Base-by-base conservation (phyloP, 2,329 filamentous ascomycete species). In the Rhexocercosporidium sp. region DNA sequence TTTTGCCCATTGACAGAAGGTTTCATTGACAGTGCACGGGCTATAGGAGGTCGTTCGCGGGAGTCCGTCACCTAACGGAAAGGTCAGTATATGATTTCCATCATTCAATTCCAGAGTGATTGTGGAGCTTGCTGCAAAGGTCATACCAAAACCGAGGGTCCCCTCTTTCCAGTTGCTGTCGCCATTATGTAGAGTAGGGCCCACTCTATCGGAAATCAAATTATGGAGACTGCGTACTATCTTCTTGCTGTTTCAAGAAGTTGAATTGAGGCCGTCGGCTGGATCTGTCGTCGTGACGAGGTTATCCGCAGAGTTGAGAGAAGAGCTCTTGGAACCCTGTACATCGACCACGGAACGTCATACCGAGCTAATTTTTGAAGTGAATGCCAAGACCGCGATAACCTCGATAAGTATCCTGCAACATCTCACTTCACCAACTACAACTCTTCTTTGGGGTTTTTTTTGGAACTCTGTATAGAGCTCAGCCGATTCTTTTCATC, bases 81-180 rank as follows among this genome's bases (percentile, higher is more conserved):
- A 11, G 22, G 25, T 68, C 62, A 71, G 62, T 64, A 57, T 68
- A 54, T 64, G 41, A 14, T 22, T 37, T 49, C 18, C 12, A 8
- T 20, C 12, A 16, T 39, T 62, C n/a, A 14, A 3, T 6, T 41
- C 37, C 14, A 14, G 1, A n/a, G 11, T 14, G 51, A 16, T 46
- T 20, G 41, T 51, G 31, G 54, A 53, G 27, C 44, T 29, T 51
- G n/a, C 29, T 64, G 46, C 16, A 20, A n/a, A 56, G 39, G 12
- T 31, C 81, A 64, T 81, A 89, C 88, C 78, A 90, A 80, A 68
- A 89, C 86, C 62, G 87, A 88, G n/a, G 86, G 86, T 18, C 85
- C 83, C 75, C 86, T 82, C 76, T 88, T 89, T 62, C 71, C 71
- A 39, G 70, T 74, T 39, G 68, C 59, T 37, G 72, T 72, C 44